phyloP scores from a whole-genome alignment of 1,284 basidiomycete genomes.

The Caloboletus firmus region DNA sequence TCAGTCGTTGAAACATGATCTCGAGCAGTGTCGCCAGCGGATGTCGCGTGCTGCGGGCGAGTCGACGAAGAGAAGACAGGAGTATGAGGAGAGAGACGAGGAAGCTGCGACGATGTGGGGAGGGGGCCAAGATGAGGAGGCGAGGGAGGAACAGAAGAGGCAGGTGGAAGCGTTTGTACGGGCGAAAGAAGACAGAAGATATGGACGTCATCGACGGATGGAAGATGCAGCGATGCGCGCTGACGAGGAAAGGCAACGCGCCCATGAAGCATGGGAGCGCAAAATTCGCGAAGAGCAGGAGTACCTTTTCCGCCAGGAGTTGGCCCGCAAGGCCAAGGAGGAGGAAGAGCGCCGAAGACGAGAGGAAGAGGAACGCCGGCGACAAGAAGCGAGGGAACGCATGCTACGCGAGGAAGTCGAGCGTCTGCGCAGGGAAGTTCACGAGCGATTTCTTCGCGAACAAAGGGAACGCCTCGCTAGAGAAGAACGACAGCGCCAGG shows the following conservation, averaged over 20 bases:
- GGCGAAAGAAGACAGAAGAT: neutral
- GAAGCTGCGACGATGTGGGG: constrained; percentile 16
- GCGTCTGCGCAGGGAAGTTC: neutral
- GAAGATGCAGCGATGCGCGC: constrained; percentile 17
- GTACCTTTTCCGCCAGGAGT: constrained; percentile 8
- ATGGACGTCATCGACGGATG: neutral
- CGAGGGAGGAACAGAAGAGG: constrained; percentile 5
- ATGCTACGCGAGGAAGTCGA: constrained; percentile 4
- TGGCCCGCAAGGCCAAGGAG: constrained; percentile 10
- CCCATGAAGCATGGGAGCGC: constrained; percentile 24
- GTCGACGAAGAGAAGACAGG: constrained; percentile 5
- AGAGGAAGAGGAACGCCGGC: constrained; percentile 3
- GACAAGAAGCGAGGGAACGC: constrained; percentile 7
- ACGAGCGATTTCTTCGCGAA: constrained; percentile 1
- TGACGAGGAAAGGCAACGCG: constrained; percentile 20
- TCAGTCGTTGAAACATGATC: constrained; percentile 9
- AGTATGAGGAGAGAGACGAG: constrained; percentile 16
- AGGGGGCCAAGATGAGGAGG: neutral
- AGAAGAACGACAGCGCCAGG: constrained; percentile 16
- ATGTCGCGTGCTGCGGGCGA: constrained; percentile 22
- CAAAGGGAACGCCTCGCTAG: constrained; percentile 13
- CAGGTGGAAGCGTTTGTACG: constrained; percentile 6
- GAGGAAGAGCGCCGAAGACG: constrained; percentile 2
- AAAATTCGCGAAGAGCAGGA: constrained; percentile 26
- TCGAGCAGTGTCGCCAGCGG: constrained; percentile 23